Percentiles rank a stretch among this genome's conserved stretches.
These are phyloP conservation scores for Pholiota molesta DNA, from an alignment of 768 basidiomycete genomes.

Conservation along the genomic window DNA sequence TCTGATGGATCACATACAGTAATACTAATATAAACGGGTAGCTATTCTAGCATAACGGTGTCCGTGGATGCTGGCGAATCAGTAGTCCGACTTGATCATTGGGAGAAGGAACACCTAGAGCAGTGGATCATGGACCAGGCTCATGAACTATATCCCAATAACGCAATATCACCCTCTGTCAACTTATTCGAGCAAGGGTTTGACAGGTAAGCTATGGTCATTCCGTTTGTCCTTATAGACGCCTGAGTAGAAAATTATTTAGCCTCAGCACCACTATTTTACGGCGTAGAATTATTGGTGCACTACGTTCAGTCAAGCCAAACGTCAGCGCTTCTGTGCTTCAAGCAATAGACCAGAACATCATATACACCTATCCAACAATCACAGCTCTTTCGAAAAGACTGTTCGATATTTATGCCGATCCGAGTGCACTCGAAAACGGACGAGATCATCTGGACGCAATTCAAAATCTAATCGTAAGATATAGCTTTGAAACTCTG, in stretches of 20 bases:
- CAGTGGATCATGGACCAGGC: background rate
- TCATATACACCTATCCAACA: background rate
- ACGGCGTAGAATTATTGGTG: background rate
- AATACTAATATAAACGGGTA: background rate
- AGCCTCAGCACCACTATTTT: background rate
- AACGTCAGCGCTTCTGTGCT: background rate
- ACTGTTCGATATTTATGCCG: background rate
- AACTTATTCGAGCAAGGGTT: background rate
- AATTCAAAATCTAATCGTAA: no score
- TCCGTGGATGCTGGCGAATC: background rate
- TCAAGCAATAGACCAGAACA: background rate
- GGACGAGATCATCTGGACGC: no score
- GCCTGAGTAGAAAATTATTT: no score
- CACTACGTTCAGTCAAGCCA: background rate
- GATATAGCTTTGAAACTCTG: no score
- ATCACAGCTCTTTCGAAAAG: background rate
- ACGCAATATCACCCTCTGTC: background rate
- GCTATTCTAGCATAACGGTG: background rate
- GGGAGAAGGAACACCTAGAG: background rate
- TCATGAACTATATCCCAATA: background rate
- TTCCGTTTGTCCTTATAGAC: no score
- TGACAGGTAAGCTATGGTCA: background rate
- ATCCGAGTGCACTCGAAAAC: background rate
- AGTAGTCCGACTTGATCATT: background rate
- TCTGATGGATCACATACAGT: background rate